phyloP scores from a whole-genome alignment of 345 rosid species.

The Hirschfeldia incana region DNA sequence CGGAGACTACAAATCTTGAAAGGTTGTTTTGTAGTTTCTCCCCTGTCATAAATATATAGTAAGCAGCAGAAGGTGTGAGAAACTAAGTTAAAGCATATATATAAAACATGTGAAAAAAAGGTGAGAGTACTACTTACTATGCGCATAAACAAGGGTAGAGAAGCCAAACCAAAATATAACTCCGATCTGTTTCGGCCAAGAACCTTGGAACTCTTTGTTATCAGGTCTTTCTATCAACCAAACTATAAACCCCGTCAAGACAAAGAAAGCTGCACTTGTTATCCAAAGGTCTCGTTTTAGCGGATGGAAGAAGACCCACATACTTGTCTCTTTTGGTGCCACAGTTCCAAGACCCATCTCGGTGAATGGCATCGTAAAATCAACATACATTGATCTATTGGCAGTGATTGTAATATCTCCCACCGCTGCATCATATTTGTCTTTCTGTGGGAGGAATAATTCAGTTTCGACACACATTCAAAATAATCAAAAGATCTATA shows the following conservation, averaged over 20 bases:
- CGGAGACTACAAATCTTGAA: slow-evolving; percentile 48
- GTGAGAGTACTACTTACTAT: slow-evolving; percentile 33
- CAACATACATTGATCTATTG: slow-evolving; percentile 39
- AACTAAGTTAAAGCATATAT: background rate
- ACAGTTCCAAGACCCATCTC: slow-evolving; percentile 51
- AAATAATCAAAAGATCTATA: background rate
- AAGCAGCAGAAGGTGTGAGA: background rate
- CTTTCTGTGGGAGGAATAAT: slow-evolving; percentile 12
- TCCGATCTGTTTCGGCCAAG: slow-evolving; percentile 44
- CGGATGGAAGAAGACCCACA: slow-evolving; percentile 61
- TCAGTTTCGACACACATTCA: background rate
- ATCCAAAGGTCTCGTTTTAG: slow-evolving; percentile 52
- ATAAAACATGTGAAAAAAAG: background rate
- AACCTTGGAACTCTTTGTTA: slow-evolving; percentile 47
- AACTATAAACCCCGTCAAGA: slow-evolving; percentile 46
- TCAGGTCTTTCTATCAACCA: slow-evolving; percentile 54
- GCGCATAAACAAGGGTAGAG: slow-evolving; percentile 55
- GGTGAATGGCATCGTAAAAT: slow-evolving; percentile 49
- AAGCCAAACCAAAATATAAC: slow-evolving; percentile 48
- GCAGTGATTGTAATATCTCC: slow-evolving; percentile 52
- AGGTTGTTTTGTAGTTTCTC: slow-evolving; percentile 47
- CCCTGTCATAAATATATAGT: slow-evolving; percentile 34
- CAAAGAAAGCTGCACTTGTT: slow-evolving; percentile 39
- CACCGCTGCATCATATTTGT: slow-evolving; percentile 47
- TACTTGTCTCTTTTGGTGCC: slow-evolving; percentile 37